Conservation (phyloP, 2,329 filamentous ascomycete genomes). For the Magnaporthiopsis poae region DNA sequence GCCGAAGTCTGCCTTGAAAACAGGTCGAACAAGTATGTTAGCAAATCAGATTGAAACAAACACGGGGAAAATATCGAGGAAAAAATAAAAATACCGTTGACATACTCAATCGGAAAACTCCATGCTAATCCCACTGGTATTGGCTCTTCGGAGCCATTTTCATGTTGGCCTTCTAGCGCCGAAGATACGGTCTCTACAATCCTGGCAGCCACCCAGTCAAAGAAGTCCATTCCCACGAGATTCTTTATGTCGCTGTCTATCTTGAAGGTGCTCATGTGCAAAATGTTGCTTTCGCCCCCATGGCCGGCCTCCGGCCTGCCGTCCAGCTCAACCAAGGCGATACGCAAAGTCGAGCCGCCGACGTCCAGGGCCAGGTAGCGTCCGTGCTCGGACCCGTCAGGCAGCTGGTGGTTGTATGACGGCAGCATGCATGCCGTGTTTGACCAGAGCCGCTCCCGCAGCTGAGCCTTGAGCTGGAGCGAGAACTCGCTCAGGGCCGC, state of each 20-base stretch:
- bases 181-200: slow-evolving; percentile 47
- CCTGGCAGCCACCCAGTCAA: slow-evolving; percentile 57
- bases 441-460: slow-evolving; percentile 39
- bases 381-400: slow-evolving; percentile 49
- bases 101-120: slow-evolving; percentile 62
- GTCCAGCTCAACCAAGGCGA: slow-evolving; percentile 52
- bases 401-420: slow-evolving; percentile 55
- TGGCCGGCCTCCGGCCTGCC: slow-evolving; percentile 30
- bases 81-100: slow-evolving; percentile 11
- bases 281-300: slow-evolving; percentile 36
- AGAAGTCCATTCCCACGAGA: slow-evolving; percentile 50
- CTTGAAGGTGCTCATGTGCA: slow-evolving; percentile 45
- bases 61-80: not conserved
- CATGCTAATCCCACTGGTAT: slow-evolving; percentile 54
- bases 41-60: not conserved
- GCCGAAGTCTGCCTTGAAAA: slow-evolving; percentile 52
- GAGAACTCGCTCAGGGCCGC: slow-evolving; percentile 38
- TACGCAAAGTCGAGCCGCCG: slow-evolving; percentile 58
- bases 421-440: slow-evolving; percentile 54
- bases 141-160: slow-evolving; percentile 27
- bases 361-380: slow-evolving; percentile 56
- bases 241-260: slow-evolving; percentile 47
- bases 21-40: not conserved
- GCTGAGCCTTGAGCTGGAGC: slow-evolving; percentile 42
- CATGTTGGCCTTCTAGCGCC: slow-evolving; percentile 26